Base-by-base conservation (phyloP, 768 basidiomycete genomes). In the Rubroboletus satanas region DNA sequence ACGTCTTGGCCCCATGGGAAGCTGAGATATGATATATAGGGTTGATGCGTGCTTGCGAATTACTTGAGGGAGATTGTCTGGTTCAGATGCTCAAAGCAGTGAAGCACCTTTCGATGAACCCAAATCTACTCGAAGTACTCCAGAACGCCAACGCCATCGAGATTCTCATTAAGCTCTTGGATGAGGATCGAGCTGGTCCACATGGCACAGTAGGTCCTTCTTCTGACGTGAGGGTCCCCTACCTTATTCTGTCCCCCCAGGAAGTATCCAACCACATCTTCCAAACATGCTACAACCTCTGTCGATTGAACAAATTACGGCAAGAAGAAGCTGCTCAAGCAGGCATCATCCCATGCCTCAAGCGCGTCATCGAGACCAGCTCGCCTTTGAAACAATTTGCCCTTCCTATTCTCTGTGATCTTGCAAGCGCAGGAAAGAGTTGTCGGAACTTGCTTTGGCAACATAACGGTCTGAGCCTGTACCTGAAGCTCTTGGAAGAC, bases 241-340 rank as follows among this genome's bases (percentile, higher is more conserved):
- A 23, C 31, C 47, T n/a, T n/a, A 49, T 49, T 44, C 47, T 44
- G 4, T 21, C 39, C 47, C 36, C 33, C 23, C 66, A 98, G 93
- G 96, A 99, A 82, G 90, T 98, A 72, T 88, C 92, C 47, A 98
- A 98, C 59, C 93, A 98, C 63, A 85, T 97, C 56, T 94, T 98
- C 80, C 95, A 97, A 72, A 93, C 94, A 3, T 93, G 95, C 65
- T 98, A 92, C 77, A 96, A 96, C 62, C 85, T 99, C 17, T 98
- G 95, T 68, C 84, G 95, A 7, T 75, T 99, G 56, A 95, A 95
- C 73, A 97, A 97, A 72, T 83, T 85, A 3, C 79, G 97, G 48
- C 96, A 98, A 70, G 97, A 98, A 71, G 97, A 98, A 70, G 94
- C 97, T 12, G 96, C 95, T 2, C 88, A 94, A 66, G 93, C 93